Evolutionary conservation across 1,284 basidiomycete genomes (phyloP), one percentile per base, ranked within the genome.

Genomic region (Tetrapyrgos nigripes): DNA sequence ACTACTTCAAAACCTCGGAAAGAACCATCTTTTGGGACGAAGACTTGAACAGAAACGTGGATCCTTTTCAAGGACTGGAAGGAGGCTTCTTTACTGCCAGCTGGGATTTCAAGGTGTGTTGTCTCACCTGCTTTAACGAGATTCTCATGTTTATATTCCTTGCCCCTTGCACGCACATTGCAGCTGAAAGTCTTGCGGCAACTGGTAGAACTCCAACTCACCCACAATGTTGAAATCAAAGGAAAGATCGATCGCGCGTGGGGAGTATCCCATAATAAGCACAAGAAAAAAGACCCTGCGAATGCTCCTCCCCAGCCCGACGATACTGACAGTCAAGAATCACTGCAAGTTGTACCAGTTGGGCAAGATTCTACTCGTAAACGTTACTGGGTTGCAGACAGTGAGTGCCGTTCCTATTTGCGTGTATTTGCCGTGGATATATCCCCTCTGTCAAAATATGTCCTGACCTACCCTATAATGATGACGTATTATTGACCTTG

Each of bases 301-400:
- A 76, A 79, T 51, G 76, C 81, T 3, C 82, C 83, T 43, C 81
- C 84, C 28, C 79, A 82, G 31, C 76, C 86, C 49, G 74, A 77
- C 50, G 87, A 89, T 71, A 81, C 86, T 21, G 78, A 80, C 59
- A 89, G 85, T 66, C 84, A 83, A 69, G 83, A 87, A 64, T 80
- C 76, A 45, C 73, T 93, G 50, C 82, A 84, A 61, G 76, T 91
- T 47, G 60, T 81, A 53, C 92, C 91, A 24, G 69, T 93, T 24
- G 91, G 92, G 48, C 90, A 91, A 66, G 91, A 93, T 70, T 75
- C 69, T 50, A 78, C 81, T 61, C 83, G 89, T 57, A 89, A 84
- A 73, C 88, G 91, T 53, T 93, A 86, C 72, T 93, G 91, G 91
- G 76, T 87, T 63, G 83, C 83, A 71, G 91, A 93, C 84, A 88